Conservation (phyloP, 371 early-diverging fungal genomes). For the Mucor sp. region DNA sequence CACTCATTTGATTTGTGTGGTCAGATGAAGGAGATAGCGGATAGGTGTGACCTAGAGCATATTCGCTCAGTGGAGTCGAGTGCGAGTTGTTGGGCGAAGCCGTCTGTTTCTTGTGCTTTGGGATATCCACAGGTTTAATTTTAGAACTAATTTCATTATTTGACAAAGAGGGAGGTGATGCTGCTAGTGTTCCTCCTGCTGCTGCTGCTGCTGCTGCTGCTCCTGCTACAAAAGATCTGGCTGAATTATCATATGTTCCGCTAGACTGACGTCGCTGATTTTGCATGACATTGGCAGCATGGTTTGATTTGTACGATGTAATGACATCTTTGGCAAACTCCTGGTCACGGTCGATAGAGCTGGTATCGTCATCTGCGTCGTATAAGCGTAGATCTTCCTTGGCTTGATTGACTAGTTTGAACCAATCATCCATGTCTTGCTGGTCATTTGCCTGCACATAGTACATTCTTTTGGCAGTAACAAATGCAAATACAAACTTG, state of each 20-base stretch:
- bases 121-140: slow-evolving; percentile 22
- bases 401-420: slow-evolving; percentile 57
- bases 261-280: slow-evolving; percentile 25
- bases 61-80: slow-evolving; percentile 26
- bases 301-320: slow-evolving; percentile 40
- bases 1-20: slow-evolving; percentile 28
- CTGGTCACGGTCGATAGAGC: slow-evolving; percentile 48
- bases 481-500: slow-evolving; percentile 74
- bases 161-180: slow-evolving; percentile 1
- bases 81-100: not conserved
- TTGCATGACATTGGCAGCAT: slow-evolving; percentile 17
- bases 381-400: slow-evolving; percentile 46
- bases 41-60: slow-evolving; percentile 35
- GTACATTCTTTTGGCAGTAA: slow-evolving; percentile 74
- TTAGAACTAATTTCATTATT: slow-evolving; percentile 1
- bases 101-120: slow-evolving; percentile 1
- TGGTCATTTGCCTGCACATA: slow-evolving; percentile 73
- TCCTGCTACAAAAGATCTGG: not conserved
- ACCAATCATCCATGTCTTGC: slow-evolving; percentile 73
- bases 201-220: not conserved
- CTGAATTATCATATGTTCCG: slow-evolving; percentile 6
- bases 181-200: not conserved
- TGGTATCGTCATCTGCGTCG: slow-evolving; percentile 53
- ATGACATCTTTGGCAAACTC: slow-evolving; percentile 50
- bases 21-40: slow-evolving; percentile 47